Percentiles rank a stretch among this genome's conserved stretches.
These are phyloP conservation scores for Heliamphora pulchella DNA, from an alignment of 179 eudicot genomes.

Conservation along the genomic window DNA sequence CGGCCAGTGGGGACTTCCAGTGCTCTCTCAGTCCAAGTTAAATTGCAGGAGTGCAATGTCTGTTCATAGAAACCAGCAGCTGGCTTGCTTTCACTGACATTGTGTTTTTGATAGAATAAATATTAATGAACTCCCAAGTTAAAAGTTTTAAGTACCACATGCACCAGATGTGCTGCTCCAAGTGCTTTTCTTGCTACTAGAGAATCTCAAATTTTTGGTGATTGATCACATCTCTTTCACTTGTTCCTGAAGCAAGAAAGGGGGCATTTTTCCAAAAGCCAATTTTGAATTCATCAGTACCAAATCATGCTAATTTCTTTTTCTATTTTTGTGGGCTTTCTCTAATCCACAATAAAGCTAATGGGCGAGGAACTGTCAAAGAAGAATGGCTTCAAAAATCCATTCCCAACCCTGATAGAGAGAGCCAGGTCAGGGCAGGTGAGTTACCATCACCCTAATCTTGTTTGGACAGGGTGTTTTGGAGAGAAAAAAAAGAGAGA, in stretches of 20 bases:
- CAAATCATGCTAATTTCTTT: not conserved
- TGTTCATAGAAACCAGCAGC: conserved; percentile 9
- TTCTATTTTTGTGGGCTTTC: not conserved
- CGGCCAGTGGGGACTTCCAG: conserved; percentile 44
- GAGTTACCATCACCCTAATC: too few species aligned
- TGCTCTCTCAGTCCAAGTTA: conserved; percentile 29
- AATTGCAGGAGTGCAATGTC: conserved; percentile 20
- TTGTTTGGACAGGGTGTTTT: too few species aligned
- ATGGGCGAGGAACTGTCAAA: too few species aligned
- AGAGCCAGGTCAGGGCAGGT: too few species aligned
- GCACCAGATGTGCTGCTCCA: not conserved
- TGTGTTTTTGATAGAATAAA: not conserved
- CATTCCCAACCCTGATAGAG: too few species aligned
- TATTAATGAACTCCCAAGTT: not conserved
- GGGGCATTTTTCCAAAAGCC: not conserved
- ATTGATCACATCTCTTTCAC: not conserved
- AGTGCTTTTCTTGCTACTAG: not conserved
- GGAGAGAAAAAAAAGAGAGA: too few species aligned
- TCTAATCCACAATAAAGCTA: not conserved
- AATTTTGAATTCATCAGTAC: not conserved
- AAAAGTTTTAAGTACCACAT: not conserved
- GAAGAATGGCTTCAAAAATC: too few species aligned
- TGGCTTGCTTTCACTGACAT: conserved; percentile 12
- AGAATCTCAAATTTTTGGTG: not conserved
- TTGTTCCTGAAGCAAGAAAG: not conserved